These are phyloP conservation scores for Sordariomycetes sp. DNA, from an alignment of 2,329 filamentous ascomycete species.

Conservation along the genomic window DNA sequence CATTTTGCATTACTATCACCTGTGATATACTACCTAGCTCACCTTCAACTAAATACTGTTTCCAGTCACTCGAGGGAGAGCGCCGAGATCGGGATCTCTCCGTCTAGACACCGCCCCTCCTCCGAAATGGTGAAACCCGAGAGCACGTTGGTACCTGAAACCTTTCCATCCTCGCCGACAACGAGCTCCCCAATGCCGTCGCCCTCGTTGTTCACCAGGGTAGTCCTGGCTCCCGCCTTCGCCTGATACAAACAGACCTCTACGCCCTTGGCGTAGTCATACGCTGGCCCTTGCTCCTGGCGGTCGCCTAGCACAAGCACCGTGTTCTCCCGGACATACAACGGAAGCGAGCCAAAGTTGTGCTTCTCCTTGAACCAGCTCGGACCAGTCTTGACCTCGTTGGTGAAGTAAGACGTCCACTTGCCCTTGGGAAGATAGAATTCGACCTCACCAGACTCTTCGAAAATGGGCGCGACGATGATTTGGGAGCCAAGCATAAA, in stretches of 20 bases:
- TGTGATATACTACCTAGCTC: too few species aligned
- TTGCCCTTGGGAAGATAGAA: slow-evolving; percentile 46
- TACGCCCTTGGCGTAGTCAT: slow-evolving; percentile 30
- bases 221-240: slow-evolving; percentile 23
- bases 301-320: slow-evolving; percentile 29
- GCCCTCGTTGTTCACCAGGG: slow-evolving; percentile 28
- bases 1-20: too few species aligned
- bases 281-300: slow-evolving; percentile 25
- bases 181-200: slow-evolving; percentile 23
- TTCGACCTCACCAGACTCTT: slow-evolving; percentile 47
- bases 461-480: slow-evolving; percentile 51
- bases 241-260: slow-evolving; percentile 33
- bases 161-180: slow-evolving; percentile 22
- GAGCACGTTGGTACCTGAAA: slow-evolving; percentile 23
- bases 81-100: slow-evolving; percentile 11
- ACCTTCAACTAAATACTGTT: not conserved
- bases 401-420: slow-evolving; percentile 34
- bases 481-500: slow-evolving; percentile 58
- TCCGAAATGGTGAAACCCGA: slow-evolving; percentile 19
- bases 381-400: slow-evolving; percentile 33
- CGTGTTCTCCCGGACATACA: slow-evolving; percentile 43
- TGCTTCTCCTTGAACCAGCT: slow-evolving; percentile 49
- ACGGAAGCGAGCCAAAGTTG: slow-evolving; percentile 41
- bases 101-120: slow-evolving; percentile 12
- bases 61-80: not conserved